These are phyloP conservation scores for Goniomonas avonlea DNA, from an alignment of 78 protist genomes.

Conservation along the genomic window DNA sequence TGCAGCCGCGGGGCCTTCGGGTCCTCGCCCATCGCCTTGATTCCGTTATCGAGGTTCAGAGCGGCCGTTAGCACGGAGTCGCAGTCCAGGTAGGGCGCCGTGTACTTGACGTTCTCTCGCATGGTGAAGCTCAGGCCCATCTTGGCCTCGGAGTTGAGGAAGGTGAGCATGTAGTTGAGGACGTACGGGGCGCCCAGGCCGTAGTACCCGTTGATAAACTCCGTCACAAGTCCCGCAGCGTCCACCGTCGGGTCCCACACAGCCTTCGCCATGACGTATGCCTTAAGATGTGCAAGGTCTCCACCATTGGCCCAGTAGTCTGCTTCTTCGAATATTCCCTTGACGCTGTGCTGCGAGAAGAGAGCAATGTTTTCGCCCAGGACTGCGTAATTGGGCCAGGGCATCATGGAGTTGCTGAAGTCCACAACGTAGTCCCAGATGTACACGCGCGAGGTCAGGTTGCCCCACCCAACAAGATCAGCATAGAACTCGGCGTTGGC, in stretches of 20 bases:
- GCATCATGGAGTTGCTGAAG: background rate
- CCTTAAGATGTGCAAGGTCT: background rate
- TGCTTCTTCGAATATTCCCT: background rate
- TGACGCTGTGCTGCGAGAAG: background rate
- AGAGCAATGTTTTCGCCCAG: background rate
- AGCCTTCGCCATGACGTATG: background rate
- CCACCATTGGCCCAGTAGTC: background rate
- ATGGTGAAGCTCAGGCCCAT: too few relatives aligned
- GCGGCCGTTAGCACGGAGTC: too few relatives aligned
- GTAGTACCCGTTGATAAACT: background rate
- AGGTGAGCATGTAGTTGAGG: too few relatives aligned
- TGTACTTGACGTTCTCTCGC: too few relatives aligned
- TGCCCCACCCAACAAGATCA: background rate
- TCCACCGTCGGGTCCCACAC: background rate
- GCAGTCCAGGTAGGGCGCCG: too few relatives aligned
- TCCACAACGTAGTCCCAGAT: background rate
- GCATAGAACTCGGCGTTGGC: background rate
- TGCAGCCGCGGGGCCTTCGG: too few relatives aligned
- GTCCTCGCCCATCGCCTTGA: too few relatives aligned
- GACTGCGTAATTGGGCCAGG: background rate
- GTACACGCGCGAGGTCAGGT: background rate
- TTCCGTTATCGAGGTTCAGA: too few relatives aligned
- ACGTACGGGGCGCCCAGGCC: too few relatives aligned
- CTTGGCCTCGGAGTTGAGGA: too few relatives aligned
- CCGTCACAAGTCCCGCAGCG: background rate